These are phyloP conservation scores for Cardamine occulta DNA, from an alignment of 345 rosid species.

Conservation along the genomic window DNA sequence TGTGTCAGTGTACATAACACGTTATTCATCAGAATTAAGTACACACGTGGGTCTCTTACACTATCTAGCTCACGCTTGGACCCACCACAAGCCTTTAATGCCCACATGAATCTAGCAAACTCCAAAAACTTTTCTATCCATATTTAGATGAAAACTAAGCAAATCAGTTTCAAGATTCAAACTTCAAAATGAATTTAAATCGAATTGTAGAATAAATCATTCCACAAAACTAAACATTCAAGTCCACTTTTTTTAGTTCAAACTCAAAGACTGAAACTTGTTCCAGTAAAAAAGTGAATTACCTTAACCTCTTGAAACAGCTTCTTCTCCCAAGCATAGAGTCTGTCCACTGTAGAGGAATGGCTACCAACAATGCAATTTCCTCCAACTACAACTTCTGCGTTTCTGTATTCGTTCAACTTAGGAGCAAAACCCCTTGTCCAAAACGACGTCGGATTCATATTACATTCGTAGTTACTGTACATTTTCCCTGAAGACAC, in stretches of 20 bases:
- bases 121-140: constrained; percentile 23
- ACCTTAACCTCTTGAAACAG: constrained; percentile 94
- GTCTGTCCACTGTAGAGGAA: constrained; percentile 80
- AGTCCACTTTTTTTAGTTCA: not conserved
- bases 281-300: constrained; percentile 19
- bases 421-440: constrained; percentile 68
- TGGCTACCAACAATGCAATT: constrained; percentile 56
- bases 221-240: not conserved
- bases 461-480: constrained; percentile 59
- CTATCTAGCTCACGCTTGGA: constrained; percentile 41
- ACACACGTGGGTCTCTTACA: constrained; percentile 46
- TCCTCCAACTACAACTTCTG: constrained; percentile 33
- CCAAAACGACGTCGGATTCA: constrained; percentile 69
- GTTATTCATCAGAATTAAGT: constrained; percentile 17
- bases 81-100: constrained; percentile 36
- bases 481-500: constrained; percentile 38
- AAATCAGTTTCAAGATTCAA: constrained; percentile 36
- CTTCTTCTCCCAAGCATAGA: constrained; percentile 97
- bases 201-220: too few relatives aligned
- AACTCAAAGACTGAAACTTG: constrained; percentile 10
- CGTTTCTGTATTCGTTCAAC: constrained; percentile 52
- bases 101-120: constrained; percentile 28
- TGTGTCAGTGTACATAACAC: constrained; percentile 36
- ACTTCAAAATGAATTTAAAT: constrained; percentile 17
- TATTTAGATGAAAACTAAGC: constrained; percentile 31